Evolutionary conservation across 164 flowering plant species (phyloP), one percentile per base, ranked within the genome.

Genomic region (Malania oleifera): DNA sequence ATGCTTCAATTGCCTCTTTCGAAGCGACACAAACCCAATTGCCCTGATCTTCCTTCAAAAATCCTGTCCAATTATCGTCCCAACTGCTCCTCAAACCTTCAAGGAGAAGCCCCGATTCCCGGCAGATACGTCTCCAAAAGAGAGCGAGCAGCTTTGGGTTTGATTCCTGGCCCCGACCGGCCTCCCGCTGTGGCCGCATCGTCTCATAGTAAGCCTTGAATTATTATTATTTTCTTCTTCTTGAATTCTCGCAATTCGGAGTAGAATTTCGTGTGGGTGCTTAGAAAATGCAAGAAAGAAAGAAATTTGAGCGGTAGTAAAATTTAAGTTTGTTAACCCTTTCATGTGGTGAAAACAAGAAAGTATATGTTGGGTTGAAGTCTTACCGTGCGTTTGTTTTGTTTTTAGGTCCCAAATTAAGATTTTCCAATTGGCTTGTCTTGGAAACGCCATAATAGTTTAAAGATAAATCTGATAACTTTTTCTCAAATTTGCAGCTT

Each of bases 71-170:
- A 17, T 8, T 38, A 25, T 48, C 48, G 26, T 37, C 69, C 65
- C 3, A 64, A 35, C 20, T 56, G 14, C 17, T 5, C 31, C 23
- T 47, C 44, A 22, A 41, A 4, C 47, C 61, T 26, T 24, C 66
- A 18, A 38, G 47, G 18, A 7, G 84, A 77, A 62, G 68, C 83
- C 60, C 73, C 74, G 19, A 44, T 82, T 68, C 70, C 92, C 0
- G 95, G 98, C 1, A 67, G 92, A 49, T 89, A 91, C 67, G 39
- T 91, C 1, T 89, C 98, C 39, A 91, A 89, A 73, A 61, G 95
- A 69, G 91, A 88, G 69, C 76, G 89, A 40, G 82, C 84, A 1
- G 52, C 70, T 22, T 28, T 59, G 26, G 66, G 61, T 37, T 39
- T 79, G 3, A 52, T 52, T 63, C 38, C 70, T 3, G 62, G 51